A percentile compares a stretch with the other conserved stretches of the same genome.
Evolutionary conservation across 306 rosid genomes (phyloP).

Genomic region (Trifolium pratense): DNA sequence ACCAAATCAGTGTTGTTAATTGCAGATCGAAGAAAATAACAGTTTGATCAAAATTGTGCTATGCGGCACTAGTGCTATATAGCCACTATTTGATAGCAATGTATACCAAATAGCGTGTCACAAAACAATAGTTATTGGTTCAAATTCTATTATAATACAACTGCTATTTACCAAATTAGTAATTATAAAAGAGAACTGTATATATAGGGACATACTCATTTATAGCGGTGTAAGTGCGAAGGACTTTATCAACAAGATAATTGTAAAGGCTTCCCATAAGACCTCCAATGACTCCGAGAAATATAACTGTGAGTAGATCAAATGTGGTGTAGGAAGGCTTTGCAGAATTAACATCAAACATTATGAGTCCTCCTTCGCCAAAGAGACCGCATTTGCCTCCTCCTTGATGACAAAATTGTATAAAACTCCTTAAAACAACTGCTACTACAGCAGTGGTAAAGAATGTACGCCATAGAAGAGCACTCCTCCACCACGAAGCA

Average conservation of each 20-base stretch:
- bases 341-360: constrained; percentile 65
- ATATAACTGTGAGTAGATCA: constrained; percentile 61
- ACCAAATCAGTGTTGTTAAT: neutral
- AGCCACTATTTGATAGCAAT: neutral
- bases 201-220: constrained; percentile 58
- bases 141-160: neutral
- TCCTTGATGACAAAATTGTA: constrained; percentile 49
- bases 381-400: constrained; percentile 72
- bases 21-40: neutral
- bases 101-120: neutral
- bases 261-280: constrained; percentile 77
- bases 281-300: constrained; percentile 76
- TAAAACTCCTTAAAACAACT: constrained; percentile 64
- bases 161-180: neutral
- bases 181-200: neutral
- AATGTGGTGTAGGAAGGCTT: constrained; percentile 46
- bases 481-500: constrained; percentile 94
- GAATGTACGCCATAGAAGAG: constrained; percentile 85
- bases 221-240: constrained; percentile 66
- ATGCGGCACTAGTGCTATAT: neutral
- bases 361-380: constrained; percentile 78
- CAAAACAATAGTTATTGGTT: neutral
- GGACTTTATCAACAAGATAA: constrained; percentile 75
- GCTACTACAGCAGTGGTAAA: constrained; percentile 85
- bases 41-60: neutral